Evolutionary conservation across 352 stramenopile species (phyloP).

Genomic region (Thalassiosira ordinaria): DNA sequence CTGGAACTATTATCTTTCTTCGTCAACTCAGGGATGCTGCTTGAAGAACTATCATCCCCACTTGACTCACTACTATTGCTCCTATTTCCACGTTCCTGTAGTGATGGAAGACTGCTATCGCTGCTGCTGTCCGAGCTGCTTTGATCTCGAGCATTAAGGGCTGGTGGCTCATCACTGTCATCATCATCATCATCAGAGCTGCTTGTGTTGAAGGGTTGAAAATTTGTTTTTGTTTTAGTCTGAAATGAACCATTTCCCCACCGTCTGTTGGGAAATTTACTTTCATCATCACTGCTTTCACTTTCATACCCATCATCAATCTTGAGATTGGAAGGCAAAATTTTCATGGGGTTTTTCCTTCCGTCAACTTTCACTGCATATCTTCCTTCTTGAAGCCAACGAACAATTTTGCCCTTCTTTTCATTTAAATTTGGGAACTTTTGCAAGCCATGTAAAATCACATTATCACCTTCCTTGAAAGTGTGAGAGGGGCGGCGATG

Average conservation of each 20-base stretch:
- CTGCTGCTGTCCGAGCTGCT: constrained; percentile 32
- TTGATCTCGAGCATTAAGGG: constrained; percentile 7
- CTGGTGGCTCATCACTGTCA: constrained; percentile 27
- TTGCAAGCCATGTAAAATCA: constrained; percentile 20
- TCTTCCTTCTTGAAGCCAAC: constrained; percentile 10
- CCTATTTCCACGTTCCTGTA: constrained; percentile 14
- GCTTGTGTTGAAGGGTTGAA: neutral
- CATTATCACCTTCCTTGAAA: constrained; percentile 22
- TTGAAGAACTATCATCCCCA: constrained; percentile 15
- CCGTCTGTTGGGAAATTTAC: neutral
- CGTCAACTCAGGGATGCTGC: constrained; percentile 18
- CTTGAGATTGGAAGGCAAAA: constrained; percentile 8
- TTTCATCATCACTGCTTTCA: constrained; percentile 16
- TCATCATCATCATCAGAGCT: constrained; percentile 21
- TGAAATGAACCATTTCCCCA: neutral
- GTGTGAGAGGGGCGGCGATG: constrained; percentile 29
- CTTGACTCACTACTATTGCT: neutral
- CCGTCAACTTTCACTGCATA: constrained; percentile 26
- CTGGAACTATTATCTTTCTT: constrained; percentile 30
- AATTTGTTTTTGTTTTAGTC: constrained; percentile 1
- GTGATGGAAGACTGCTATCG: constrained; percentile 11
- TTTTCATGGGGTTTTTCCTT: neutral
- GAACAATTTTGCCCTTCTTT: constrained; percentile 15
- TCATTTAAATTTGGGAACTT: constrained; percentile 4
- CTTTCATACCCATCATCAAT: constrained; percentile 14